These are phyloP conservation scores for Tephrocybe sp. DNA, from an alignment of 768 basidiomycete species.

Conservation along the genomic window DNA sequence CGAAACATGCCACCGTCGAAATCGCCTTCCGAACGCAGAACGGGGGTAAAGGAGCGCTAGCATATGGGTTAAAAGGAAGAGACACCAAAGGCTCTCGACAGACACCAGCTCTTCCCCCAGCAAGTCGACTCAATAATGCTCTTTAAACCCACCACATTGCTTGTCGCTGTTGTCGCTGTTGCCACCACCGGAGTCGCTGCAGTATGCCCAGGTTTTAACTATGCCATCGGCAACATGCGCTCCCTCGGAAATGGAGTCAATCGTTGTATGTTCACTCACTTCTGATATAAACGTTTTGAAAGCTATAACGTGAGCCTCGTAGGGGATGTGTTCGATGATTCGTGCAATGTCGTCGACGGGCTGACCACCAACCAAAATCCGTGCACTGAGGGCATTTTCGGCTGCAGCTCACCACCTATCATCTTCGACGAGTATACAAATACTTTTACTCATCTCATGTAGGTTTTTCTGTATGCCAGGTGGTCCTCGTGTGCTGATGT, in stretches of 20 bases:
- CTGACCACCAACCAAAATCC: slow-evolving; percentile 29
- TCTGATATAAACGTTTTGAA: no score
- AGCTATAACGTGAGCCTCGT: background rate
- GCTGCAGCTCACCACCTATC: slow-evolving; percentile 28
- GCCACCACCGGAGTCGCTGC: slow-evolving; percentile 6
- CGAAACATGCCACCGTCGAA: no score
- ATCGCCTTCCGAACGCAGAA: no score
- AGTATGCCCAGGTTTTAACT: slow-evolving; percentile 14
- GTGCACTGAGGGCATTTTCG: slow-evolving; percentile 28
- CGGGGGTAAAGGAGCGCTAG: no score
- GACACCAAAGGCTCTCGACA: no score
- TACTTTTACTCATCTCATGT: slow-evolving; percentile 23
- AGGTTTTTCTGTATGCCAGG: slow-evolving; percentile 3
- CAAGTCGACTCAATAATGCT: background rate
- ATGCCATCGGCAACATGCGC: slow-evolving; percentile 8
- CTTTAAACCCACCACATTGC: slow-evolving; percentile 6
- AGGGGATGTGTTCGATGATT: slow-evolving; percentile 31
- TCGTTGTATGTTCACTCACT: slow-evolving; percentile 9
- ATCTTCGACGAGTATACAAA: slow-evolving; percentile 28
- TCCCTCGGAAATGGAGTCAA: slow-evolving; percentile 8
- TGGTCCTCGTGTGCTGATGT: background rate
- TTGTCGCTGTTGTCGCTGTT: slow-evolving; percentile 4
- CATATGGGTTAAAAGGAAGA: background rate
- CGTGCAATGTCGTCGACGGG: slow-evolving; percentile 26
- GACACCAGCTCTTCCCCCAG: no score